Percentiles rank a stretch among this genome's conserved stretches.
phyloP scores from a whole-genome alignment of 192 early-diverging fungal species.

The Coemansia sp. region DNA sequence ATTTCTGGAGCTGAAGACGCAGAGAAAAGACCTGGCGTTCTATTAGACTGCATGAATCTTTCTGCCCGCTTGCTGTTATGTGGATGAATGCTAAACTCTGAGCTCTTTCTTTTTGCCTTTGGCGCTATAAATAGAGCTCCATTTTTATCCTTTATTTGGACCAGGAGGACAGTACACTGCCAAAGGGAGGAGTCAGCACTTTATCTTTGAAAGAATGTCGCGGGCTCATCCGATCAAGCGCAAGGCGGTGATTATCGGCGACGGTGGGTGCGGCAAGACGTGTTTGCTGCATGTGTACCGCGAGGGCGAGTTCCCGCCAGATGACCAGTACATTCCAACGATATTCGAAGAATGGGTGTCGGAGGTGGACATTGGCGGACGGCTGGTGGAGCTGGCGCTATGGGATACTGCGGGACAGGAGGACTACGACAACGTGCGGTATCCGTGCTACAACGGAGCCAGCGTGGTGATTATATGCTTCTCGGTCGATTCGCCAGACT shows the following conservation, averaged over 20 bases:
- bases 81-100: neutral
- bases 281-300: constrained; percentile 83
- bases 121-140: constrained; percentile 5
- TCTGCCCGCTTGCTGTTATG: neutral
- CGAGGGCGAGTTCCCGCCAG: constrained; percentile 78
- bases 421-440: constrained; percentile 93
- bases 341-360: constrained; percentile 94
- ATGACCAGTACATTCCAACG: constrained; percentile 80
- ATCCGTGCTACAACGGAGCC: constrained; percentile 91
- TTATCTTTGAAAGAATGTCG: neutral
- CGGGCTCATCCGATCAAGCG: constrained; percentile 15
- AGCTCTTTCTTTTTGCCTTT: neutral
- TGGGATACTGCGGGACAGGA: constrained; percentile 99
- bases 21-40: neutral
- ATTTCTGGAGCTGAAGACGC: neutral
- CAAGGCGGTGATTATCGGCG: constrained; percentile 92
- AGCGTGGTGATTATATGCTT: constrained; percentile 94
- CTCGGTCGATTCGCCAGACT: constrained; percentile 78
- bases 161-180: no score
- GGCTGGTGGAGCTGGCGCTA: constrained; percentile 77
- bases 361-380: constrained; percentile 81
- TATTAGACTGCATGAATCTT: neutral
- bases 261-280: constrained; percentile 91
- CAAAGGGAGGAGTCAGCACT: neutral
- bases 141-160: no score